Conservation (phyloP, 805 yeast species). For the Naumovozyma baii region DNA sequence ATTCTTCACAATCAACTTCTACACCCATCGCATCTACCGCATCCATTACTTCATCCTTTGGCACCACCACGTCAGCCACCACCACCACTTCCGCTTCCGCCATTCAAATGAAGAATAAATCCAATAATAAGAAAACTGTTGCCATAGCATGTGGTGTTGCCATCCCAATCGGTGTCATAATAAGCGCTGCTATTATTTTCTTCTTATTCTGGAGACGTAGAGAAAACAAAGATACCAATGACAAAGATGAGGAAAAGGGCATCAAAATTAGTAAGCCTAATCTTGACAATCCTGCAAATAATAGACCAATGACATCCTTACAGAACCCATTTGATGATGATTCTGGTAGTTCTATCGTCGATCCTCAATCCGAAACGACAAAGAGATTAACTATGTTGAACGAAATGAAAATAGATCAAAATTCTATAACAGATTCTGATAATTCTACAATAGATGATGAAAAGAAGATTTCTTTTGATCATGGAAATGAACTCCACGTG, state of each 20-base stretch:
- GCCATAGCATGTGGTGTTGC: constrained; percentile 91
- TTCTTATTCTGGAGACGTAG: constrained; percentile 48
- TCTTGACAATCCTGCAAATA: constrained; percentile 31
- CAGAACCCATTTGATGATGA: constrained; percentile 28
- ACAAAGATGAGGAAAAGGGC: constrained; percentile 25
- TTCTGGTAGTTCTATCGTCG: constrained; percentile 23
- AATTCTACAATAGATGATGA: constrained; percentile 33
- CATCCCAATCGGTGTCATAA: constrained; percentile 51
- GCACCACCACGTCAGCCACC: constrained; percentile 21
- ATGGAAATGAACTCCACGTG: constrained; percentile 24
- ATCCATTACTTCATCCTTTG: constrained; percentile 27
- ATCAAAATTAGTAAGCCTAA: constrained; percentile 35
- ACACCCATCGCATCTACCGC: constrained; percentile 17
- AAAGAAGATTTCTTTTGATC: constrained; percentile 6
- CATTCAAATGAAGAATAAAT: constrained; percentile 17
- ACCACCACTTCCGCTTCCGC: constrained; percentile 24
- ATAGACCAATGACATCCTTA: constrained; percentile 11
- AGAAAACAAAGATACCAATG: constrained; percentile 28
- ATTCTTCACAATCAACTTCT: constrained; percentile 13
- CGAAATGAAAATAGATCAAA: constrained; percentile 42
- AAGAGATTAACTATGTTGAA: constrained; percentile 41
- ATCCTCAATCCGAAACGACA: constrained; percentile 3
- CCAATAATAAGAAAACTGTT: constrained; percentile 38
- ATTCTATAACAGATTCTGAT: constrained; percentile 45
- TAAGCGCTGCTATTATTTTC: constrained; percentile 41